phyloP scores from a whole-genome alignment of 176 grass and related monocot species.

The Raddia distichophylla region DNA sequence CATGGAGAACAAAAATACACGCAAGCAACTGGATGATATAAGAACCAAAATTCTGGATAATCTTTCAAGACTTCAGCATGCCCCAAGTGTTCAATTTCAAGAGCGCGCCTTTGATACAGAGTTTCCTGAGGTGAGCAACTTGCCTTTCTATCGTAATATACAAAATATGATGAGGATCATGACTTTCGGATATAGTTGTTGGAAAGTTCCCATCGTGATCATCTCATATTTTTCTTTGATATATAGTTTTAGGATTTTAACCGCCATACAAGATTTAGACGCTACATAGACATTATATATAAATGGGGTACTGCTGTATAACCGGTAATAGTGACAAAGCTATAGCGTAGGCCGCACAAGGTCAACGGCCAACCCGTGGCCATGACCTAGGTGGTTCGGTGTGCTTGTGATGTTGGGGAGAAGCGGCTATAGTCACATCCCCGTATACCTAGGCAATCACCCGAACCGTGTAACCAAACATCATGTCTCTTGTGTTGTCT shows the following conservation, averaged over 20 bases:
- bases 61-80: constrained; percentile 88
- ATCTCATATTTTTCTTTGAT: neutral
- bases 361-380: no score
- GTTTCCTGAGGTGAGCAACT: constrained; percentile 70
- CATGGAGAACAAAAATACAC: constrained; percentile 97
- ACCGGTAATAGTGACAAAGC: no score
- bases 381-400: no score
- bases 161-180: neutral
- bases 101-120: constrained; percentile 79
- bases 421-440: no score
- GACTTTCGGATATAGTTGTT: neutral
- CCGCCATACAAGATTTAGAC: no score
- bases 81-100: constrained; percentile 94
- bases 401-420: no score
- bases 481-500: no score
- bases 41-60: constrained; percentile 76
- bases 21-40: constrained; percentile 69
- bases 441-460: no score
- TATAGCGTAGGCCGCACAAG: no score
- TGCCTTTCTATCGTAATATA: neutral
- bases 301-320: no score
- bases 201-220: neutral
- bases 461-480: no score
- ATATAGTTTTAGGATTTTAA: neutral
- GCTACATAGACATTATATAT: no score